A percentile compares a stretch with the other conserved stretches of the same genome.
phyloP scores from a whole-genome alignment of 257 asterid genomes.

The Sherardia arvensis region DNA sequence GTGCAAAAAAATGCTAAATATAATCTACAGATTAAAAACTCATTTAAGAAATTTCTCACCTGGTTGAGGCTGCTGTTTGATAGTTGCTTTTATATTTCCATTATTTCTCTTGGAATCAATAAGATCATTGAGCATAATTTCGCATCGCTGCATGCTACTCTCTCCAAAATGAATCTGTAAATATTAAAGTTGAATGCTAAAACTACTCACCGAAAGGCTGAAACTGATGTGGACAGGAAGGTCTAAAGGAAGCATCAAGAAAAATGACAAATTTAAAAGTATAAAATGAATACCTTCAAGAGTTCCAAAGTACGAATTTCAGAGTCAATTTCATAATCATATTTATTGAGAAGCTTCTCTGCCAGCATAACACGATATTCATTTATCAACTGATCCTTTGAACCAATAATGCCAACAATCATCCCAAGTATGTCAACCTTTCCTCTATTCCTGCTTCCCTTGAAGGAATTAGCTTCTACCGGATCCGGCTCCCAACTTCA shows the following conservation, averaged over 20 bases:
- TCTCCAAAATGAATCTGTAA: conserved; percentile 97
- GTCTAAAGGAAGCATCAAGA: conserved; percentile 4
- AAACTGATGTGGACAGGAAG: conserved; percentile 6
- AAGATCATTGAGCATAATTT: conserved; percentile 95
- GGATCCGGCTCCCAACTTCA: conserved; percentile 99
- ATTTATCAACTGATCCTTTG: conserved; percentile 93
- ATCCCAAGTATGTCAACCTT: conserved; percentile 94
- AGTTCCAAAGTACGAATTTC: conserved; percentile 94
- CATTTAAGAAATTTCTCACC: conserved; percentile 22
- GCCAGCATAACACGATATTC: conserved; percentile 99
- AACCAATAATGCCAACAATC: conserved; percentile 93
- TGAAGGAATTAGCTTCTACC: conserved; percentile 81
- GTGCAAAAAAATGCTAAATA: background rate
- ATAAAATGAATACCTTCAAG: conserved; percentile 56
- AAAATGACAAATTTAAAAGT: conserved; percentile 10
- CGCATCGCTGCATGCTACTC: conserved; percentile 96
- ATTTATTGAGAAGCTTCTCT: conserved; percentile 91
- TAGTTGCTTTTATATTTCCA: conserved; percentile 74
- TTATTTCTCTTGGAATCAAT: conserved; percentile 91
- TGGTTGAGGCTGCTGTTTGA: conserved; percentile 48
- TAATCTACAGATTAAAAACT: background rate
- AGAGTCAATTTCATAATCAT: conserved; percentile 86
- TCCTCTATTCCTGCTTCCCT: conserved; percentile 73
- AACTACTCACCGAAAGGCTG: background rate
- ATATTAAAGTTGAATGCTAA: conserved; percentile 13